Base-by-base conservation (phyloP, 2,329 filamentous ascomycete species). In the Colletotrichum filicis region DNA sequence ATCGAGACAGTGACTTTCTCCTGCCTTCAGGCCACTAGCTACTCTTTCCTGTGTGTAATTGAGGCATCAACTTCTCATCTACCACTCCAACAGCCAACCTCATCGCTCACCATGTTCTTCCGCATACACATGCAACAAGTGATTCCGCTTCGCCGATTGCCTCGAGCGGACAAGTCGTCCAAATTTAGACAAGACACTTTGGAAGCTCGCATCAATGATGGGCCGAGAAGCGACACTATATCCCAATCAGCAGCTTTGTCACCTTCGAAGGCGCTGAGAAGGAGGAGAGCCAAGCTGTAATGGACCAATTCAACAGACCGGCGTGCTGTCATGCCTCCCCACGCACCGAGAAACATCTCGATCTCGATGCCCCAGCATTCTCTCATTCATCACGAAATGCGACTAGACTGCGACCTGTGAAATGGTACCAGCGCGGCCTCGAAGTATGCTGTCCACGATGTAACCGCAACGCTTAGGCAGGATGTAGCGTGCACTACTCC, bases 391-490 rank as follows among this genome's bases (percentile, higher is more conserved):
- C 19, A 46, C 22, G 46, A 5, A 46, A 49, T n/a, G 32, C 12
- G 32, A 22, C 19, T 3, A 32, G 62, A 35, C 1, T n/a, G 42
- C 19, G 42, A 8, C 42, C 8, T 49, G 19, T 49, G 32, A 8
- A 24, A 19, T 22, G 6, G 16, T 14, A 30, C 30, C 56, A 22
- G 9, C n/a, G 14, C 22, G 35, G 19, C 53, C 22, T 19, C 35
- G 12, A 66, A 26, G 24, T 24, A 35, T 52, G 28, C 19, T 9
- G 30, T 12, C n/a, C 32, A 32, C 46, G 52, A 71, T 61, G 35
- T 28, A 3, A 52, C 68, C 2, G 75, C 76, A 24, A 74, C 64
- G 5, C 75, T 80, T 19, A 79, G 80, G 66, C 58, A 26, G 35
- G 75, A 32, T n/a, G 76, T 76, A 49, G 19, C 42, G 8, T 5